Base-by-base conservation (phyloP, 177 flowering plant genomes). In the Vitis hybrid region DNA sequence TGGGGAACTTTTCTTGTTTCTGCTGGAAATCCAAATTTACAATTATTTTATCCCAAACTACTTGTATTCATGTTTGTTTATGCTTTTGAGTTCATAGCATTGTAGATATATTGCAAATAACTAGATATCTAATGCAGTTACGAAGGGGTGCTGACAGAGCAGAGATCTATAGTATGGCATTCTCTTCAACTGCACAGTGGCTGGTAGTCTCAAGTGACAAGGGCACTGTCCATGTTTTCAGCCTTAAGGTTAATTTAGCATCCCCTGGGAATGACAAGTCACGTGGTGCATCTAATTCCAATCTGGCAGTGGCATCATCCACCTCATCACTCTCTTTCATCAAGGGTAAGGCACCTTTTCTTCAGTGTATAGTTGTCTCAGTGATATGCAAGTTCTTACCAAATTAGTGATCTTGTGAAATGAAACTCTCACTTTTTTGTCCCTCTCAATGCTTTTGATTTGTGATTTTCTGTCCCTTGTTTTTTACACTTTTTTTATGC, bases 91-190 rank as follows among this genome's bases (percentile, higher is more conserved):
- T 51, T 52, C 58, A 27, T 11, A 1, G 1, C 3, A 16, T 11
- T 54, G 19, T 46, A 11, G 24, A 21, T 12, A 4, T 12, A 1
- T 57, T 72, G 64, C 13, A 56, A 32, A 16, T 56, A 11, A 27
- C 58, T 52, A 3, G 56, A 64, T 61, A 3, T 60, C 15, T 8
- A 56, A 32, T 79, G 62, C 67, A 91, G 97, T 88, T 91, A 48
- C 81, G 97, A 63, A 86, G 94, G 69, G 97, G 94, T 73, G 90
- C 89, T 52, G 89, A 89, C 69, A 82, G 90, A 78, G 94, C 94
- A 27, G 94, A 88, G 60, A 88, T 91, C 49, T 85, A 88, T 74
- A 88, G 97, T 70, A 62, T 91, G 79, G 89, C 91, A 51, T 88
- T 91, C 75, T 91, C 94, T 68, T 72, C 88, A 69, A 78, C 76